Percentiles rank a stretch among this genome's conserved stretches.
phyloP scores from a whole-genome alignment of 306 rosid species.

The Delonix regia region DNA sequence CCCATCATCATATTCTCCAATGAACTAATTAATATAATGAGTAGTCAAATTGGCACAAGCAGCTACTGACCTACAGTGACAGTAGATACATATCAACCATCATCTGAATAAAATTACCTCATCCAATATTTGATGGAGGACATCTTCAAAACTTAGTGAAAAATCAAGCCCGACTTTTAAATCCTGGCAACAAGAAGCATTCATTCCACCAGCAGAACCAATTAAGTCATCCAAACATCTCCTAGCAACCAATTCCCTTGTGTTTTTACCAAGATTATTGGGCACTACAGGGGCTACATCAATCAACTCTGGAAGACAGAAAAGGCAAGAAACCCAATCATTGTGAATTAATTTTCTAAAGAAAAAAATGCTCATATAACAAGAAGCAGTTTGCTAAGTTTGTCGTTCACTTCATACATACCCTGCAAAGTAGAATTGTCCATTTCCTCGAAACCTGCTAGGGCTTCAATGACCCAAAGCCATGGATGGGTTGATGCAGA shows the following conservation, averaged over 20 bases:
- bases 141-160: conserved; percentile 52
- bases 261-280: conserved; percentile 41
- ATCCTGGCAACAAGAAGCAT: conserved; percentile 38
- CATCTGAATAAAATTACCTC: conserved; percentile 50
- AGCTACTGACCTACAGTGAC: conserved; percentile 8
- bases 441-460: conserved; percentile 50
- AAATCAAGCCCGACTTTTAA: conserved; percentile 52
- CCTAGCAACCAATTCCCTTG: conserved; percentile 65
- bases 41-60: conserved; percentile 16
- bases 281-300: conserved; percentile 47
- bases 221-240: conserved; percentile 71
- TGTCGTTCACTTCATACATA: conserved; percentile 24
- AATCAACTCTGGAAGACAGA: conserved; percentile 50
- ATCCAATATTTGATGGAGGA: conserved; percentile 48
- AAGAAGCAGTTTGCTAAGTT: neutral
- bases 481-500: conserved; percentile 52
- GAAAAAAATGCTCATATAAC: conserved; percentile 2
- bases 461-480: conserved; percentile 75
- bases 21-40: neutral
- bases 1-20: conserved; percentile 20
- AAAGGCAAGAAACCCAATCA: neutral
- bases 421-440: conserved; percentile 49
- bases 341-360: neutral
- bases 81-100: conserved; percentile 5
- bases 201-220: conserved; percentile 27